Conservation (phyloP, 2,329 filamentous ascomycete species). For the Juglanconis juglandina region DNA sequence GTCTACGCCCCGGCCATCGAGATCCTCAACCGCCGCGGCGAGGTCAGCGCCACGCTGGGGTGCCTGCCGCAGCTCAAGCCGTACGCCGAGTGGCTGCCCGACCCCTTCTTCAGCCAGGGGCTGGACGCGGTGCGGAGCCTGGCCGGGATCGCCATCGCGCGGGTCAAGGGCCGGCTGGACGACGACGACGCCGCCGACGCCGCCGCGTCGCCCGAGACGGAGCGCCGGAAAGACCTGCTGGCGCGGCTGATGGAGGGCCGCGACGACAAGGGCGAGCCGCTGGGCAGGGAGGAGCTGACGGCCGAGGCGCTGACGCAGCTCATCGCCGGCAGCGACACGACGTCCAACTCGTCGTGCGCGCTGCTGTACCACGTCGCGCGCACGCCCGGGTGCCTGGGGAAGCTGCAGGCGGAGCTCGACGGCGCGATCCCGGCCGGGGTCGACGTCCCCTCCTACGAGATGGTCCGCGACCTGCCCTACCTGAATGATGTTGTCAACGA, state of each 20-base stretch:
- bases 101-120: slow-evolving; percentile 76
- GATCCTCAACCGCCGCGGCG: slow-evolving; percentile 82
- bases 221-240: slow-evolving; percentile 71
- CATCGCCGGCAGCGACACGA: slow-evolving; percentile 76
- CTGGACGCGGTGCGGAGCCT: slow-evolving; percentile 73
- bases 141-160: slow-evolving; percentile 81
- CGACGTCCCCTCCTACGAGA: slow-evolving; percentile 66
- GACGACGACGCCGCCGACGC: slow-evolving; percentile 28
- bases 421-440: slow-evolving; percentile 57
- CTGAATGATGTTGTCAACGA: slow-evolving; percentile 75
- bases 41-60: slow-evolving; percentile 78
- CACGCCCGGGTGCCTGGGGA: slow-evolving; percentile 67
- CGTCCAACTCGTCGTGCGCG: slow-evolving; percentile 77
- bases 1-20: slow-evolving; percentile 77
- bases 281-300: slow-evolving; percentile 76
- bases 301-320: slow-evolving; percentile 87
- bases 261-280: slow-evolving; percentile 71
- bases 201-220: slow-evolving; percentile 50
- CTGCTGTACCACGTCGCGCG: slow-evolving; percentile 72
- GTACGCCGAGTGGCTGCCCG: slow-evolving; percentile 75
- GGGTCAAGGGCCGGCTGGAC: slow-evolving; percentile 71
- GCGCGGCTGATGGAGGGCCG: slow-evolving; percentile 81
- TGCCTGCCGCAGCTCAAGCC: slow-evolving; percentile 72
- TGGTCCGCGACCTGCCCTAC: slow-evolving; percentile 73
- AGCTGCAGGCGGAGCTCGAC: slow-evolving; percentile 75